Base-by-base conservation (phyloP, 2,329 filamentous ascomycete genomes). In the Alternaria brassicae region DNA sequence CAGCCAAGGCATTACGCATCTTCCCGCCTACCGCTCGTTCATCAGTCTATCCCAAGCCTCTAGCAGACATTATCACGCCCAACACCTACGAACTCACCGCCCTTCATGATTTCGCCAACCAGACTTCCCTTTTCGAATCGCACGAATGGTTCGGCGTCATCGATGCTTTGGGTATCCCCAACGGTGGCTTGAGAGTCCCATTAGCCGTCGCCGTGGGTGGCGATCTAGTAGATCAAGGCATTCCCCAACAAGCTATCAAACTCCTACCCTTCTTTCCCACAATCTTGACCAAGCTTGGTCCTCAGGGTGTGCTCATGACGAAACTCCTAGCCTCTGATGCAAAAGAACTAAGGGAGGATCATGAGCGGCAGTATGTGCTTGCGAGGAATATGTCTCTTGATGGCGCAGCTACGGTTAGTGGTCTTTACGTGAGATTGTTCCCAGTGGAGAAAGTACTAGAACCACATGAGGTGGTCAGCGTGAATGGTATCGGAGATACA, bases 401-500 rank as follows among this genome's bases (percentile, higher is more conserved):
- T 12, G 81, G 82, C 2, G 82, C 86, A 28, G 80, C 82, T 0
- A 28, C 19, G 27, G 82, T 83, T 0, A 81, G 93, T 0, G 94
- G 93, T 0, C 84, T 97, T 3, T 97, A 97, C 72, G 93, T 97
- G 89, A 79, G 88, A 6, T 74, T 89, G 0, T 80, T 92, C 74
- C 87, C 91, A 0, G 82, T 90, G 0, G 86, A 85, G 1, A 88
- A 91, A 73, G 79, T 81, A 15, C 83, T 97, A 6, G 58, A 68
- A 2, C 77, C 81, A 0, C 79, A 85, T 19, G 87, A 95, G 25
- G 83, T 96, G 1, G 88, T 94, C 1, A 97, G 92, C 45, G 94
- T 98, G 9, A 98, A 98, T 75, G 95, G 94, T 0, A 93, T 92
- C 2, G 95, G 95, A 0, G 95, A 99, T 78, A 97, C 95, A 0